Percentiles rank a stretch among this genome's conserved stretches.
These are phyloP conservation scores for Podila clonocystis DNA, from an alignment of 192 early-diverging fungal genomes.

Conservation along the genomic window DNA sequence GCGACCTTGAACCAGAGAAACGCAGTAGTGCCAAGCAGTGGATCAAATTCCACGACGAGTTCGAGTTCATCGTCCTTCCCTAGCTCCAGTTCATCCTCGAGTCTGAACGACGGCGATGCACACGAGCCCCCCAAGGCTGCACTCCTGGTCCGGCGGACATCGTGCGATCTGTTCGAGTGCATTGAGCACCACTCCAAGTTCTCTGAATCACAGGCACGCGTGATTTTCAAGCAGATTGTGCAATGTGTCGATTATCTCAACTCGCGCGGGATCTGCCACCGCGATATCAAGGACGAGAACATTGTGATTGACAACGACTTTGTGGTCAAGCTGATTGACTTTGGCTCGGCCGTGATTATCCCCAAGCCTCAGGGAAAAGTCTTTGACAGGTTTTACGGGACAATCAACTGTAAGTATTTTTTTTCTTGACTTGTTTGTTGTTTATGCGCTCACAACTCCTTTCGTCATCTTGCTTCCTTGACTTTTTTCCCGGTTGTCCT, in stretches of 20 bases:
- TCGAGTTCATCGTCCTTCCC: constrained; percentile 24
- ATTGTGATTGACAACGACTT: constrained; percentile 69
- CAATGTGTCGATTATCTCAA: constrained; percentile 73
- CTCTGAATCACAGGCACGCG: constrained; percentile 67
- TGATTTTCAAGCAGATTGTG: constrained; percentile 78
- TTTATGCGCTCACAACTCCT: constrained; percentile 12
- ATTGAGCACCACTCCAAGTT: constrained; percentile 75
- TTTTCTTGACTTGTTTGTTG: constrained; percentile 9
- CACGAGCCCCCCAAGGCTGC: constrained; percentile 31
- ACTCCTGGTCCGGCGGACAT: constrained; percentile 60
- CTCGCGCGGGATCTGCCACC: constrained; percentile 71
- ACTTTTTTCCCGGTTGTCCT: neutral
- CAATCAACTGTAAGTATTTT: constrained; percentile 60
- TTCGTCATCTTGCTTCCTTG: neutral
- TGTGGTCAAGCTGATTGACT: constrained; percentile 74
- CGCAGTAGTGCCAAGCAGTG: constrained; percentile 9
- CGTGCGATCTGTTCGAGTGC: constrained; percentile 80
- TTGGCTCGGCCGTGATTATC: constrained; percentile 67
- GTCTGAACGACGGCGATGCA: constrained; percentile 17
- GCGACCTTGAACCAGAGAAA: constrained; percentile 32
- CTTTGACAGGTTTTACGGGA: constrained; percentile 70
- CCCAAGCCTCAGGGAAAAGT: constrained; percentile 53
- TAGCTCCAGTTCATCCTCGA: constrained; percentile 30
- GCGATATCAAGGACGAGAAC: constrained; percentile 87
- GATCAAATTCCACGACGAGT: constrained; percentile 27